Evolutionary conservation across 805 yeast genomes (phyloP).

Genomic region (Myxozyma kluyveri): DNA sequence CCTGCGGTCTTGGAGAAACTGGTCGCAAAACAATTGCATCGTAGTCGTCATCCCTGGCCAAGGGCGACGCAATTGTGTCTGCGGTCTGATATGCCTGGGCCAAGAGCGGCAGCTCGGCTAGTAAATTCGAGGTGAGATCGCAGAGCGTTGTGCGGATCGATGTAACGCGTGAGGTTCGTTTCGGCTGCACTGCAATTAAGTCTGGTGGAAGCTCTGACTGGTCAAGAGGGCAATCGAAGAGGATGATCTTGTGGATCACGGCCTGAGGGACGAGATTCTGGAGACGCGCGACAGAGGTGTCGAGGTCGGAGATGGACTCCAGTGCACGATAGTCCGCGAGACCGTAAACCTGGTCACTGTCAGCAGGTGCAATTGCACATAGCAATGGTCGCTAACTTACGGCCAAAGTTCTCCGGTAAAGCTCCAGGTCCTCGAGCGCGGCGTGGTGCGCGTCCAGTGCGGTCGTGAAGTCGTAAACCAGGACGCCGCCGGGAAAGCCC

Average conservation of each 20-base stretch:
- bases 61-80: constrained; percentile 30
- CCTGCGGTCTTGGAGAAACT: background rate
- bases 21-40: constrained; percentile 21
- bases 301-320: constrained; percentile 33
- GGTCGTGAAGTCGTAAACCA: constrained; percentile 56
- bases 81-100: constrained; percentile 43
- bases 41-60: constrained; percentile 29
- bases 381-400: constrained; percentile 43
- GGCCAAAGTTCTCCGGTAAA: constrained; percentile 73
- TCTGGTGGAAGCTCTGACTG: constrained; percentile 21
- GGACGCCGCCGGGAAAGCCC: constrained; percentile 73
- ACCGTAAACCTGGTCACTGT: constrained; percentile 42
- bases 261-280: constrained; percentile 50
- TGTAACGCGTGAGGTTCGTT: constrained; percentile 37
- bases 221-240: constrained; percentile 48
- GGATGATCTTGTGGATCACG: constrained; percentile 52
- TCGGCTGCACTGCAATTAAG: constrained; percentile 24
- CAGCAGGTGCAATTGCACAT: constrained; percentile 36
- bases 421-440: constrained; percentile 83
- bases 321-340: constrained; percentile 38
- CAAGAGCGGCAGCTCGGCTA: constrained; percentile 58
- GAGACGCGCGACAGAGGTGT: constrained; percentile 42
- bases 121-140: constrained; percentile 63
- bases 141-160: constrained; percentile 54
- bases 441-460: constrained; percentile 54